phyloP scores from a whole-genome alignment of 2,329 filamentous ascomycete genomes.

The Macrophomina pseudophaseolina region DNA sequence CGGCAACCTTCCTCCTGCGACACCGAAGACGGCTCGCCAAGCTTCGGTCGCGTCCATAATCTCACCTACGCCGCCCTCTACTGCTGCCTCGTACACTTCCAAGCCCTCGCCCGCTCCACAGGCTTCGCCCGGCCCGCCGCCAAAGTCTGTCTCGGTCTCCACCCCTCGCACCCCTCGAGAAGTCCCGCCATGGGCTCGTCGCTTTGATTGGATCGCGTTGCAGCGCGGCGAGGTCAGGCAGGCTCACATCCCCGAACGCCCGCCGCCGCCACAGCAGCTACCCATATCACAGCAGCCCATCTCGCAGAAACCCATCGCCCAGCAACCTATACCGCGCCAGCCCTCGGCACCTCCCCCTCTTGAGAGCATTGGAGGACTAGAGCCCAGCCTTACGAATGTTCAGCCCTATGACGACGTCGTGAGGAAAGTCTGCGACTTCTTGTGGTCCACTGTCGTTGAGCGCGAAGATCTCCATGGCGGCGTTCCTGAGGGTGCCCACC shows the following conservation, averaged over 20 bases:
- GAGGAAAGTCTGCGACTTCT: slow-evolving; percentile 78
- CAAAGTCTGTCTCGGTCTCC: neutral
- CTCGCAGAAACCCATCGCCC: slow-evolving; percentile 13
- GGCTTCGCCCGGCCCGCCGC: slow-evolving; percentile 4
- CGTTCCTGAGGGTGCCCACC: slow-evolving; percentile 48
- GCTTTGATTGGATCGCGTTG: slow-evolving; percentile 23
- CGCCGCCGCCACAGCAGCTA: neutral
- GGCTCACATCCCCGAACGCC: slow-evolving; percentile 9
- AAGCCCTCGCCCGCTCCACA: slow-evolving; percentile 18
- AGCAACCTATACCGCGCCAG: slow-evolving; percentile 15
- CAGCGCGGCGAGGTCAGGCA: slow-evolving; percentile 32
- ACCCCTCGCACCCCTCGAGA: neutral
- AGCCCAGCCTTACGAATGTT: slow-evolving; percentile 69
- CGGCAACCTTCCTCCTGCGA: slow-evolving; percentile 13
- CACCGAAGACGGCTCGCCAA: slow-evolving; percentile 22
- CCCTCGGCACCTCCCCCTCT: slow-evolving; percentile 24
- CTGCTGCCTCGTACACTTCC: slow-evolving; percentile 23
- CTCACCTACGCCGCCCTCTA: slow-evolving; percentile 23
- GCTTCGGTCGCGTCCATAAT: slow-evolving; percentile 20
- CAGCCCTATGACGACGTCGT: slow-evolving; percentile 76
- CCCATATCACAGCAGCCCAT: slow-evolving; percentile 30
- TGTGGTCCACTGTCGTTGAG: slow-evolving; percentile 73
- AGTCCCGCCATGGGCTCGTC: slow-evolving; percentile 20
- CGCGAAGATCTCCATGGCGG: slow-evolving; percentile 59
- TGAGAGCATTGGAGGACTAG: slow-evolving; percentile 44